These are phyloP conservation scores for Westerdykella ornata DNA, from an alignment of 2,329 filamentous ascomycete genomes.

Conservation along the genomic window DNA sequence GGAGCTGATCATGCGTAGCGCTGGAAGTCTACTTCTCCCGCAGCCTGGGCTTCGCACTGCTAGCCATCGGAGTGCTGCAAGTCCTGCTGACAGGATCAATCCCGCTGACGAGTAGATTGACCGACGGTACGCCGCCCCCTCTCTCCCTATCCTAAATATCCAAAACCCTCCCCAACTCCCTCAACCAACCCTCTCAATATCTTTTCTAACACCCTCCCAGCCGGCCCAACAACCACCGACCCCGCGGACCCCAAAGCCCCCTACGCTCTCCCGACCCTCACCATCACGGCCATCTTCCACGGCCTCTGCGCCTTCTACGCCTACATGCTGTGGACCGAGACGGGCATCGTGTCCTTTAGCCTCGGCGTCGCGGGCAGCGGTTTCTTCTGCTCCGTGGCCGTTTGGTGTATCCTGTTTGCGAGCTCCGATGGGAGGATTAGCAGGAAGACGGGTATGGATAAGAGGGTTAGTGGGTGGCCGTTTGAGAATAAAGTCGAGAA, in stretches of 20 bases:
- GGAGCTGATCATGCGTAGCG: conserved; percentile 31
- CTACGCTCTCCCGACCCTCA: conserved; percentile 57
- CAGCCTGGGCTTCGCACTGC: conserved; percentile 59
- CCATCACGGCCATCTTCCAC: conserved; percentile 63
- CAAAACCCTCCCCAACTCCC: neutral
- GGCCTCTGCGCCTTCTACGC: conserved; percentile 48
- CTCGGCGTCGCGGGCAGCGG: conserved; percentile 55
- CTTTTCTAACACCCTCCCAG: conserved; percentile 3
- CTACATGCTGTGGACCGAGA: conserved; percentile 59
- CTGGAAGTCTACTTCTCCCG: conserved; percentile 70
- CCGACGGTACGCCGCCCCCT: conserved; percentile 19
- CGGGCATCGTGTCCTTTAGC: conserved; percentile 52
- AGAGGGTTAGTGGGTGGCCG: conserved; percentile 59
- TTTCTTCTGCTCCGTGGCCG: conserved; percentile 53
- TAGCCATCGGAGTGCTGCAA: conserved; percentile 58
- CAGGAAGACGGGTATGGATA: conserved; percentile 59
- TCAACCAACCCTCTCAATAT: no score
- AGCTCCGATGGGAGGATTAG: conserved; percentile 52
- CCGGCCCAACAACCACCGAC: conserved; percentile 31
- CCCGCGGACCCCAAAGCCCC: conserved; percentile 35
- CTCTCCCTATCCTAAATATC: neutral
- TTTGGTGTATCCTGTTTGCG: conserved; percentile 59
- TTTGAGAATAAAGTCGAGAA: conserved; percentile 55
- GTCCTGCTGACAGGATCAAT: conserved; percentile 65
- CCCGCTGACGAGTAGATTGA: conserved; percentile 52